Evolutionary conservation across 352 stramenopile species (phyloP).

Genomic region (Globisporangium viniferum): DNA sequence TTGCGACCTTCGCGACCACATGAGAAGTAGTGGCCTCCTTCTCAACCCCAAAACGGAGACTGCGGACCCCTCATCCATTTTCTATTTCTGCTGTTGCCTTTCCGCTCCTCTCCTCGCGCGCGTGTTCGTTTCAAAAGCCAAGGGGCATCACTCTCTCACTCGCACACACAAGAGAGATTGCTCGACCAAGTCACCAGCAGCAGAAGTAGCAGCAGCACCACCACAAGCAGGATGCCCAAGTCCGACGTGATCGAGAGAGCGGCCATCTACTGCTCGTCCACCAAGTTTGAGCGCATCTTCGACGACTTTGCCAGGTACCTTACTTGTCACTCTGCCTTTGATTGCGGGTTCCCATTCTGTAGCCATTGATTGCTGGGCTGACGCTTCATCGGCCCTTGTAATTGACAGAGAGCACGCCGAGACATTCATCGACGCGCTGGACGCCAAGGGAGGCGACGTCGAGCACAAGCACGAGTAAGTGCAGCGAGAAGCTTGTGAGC

Average conservation of each 20-base stretch:
- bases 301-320: slow-evolving; percentile 65
- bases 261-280: slow-evolving; percentile 64
- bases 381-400: not conserved
- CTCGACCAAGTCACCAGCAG: not conserved
- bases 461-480: slow-evolving; percentile 77
- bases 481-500: not conserved
- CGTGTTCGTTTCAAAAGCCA: not conserved
- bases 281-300: slow-evolving; percentile 76
- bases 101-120: not conserved
- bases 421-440: slow-evolving; percentile 57
- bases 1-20: no score
- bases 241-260: slow-evolving; percentile 58
- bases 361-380: not conserved
- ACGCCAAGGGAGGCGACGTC: slow-evolving; percentile 58
- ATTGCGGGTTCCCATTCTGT: no score
- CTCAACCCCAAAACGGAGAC: no score
- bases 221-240: slow-evolving; percentile 29
- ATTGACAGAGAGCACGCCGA: slow-evolving; percentile 50
- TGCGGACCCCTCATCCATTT: not conserved
- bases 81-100: not conserved
- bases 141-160: not conserved
- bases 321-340: not conserved
- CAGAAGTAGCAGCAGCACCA: not conserved
- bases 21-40: no score
- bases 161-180: not conserved